Conservation (phyloP, 2,329 filamentous ascomycete species). For the Chaetomium sp. region DNA sequence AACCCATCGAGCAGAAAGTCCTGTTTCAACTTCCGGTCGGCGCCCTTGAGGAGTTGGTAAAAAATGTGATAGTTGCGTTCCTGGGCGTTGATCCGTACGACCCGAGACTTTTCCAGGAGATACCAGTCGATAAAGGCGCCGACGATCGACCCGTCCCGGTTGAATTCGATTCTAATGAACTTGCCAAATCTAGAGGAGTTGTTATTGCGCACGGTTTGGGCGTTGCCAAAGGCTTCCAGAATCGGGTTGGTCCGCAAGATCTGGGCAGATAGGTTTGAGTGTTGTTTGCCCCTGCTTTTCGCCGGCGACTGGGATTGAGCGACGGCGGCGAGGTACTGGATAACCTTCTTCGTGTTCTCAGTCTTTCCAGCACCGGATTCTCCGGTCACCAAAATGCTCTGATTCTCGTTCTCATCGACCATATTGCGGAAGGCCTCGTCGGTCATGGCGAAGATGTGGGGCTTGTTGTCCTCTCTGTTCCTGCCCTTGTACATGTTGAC, state of each 20-base stretch:
- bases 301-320: constrained; percentile 77
- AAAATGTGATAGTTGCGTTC: constrained; percentile 98
- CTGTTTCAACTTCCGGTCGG: constrained; percentile 70
- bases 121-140: constrained; percentile 99
- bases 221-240: constrained; percentile 95
- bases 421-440: constrained; percentile 95
- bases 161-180: constrained; percentile 97
- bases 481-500: constrained; percentile 97
- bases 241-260: constrained; percentile 96
- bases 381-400: constrained; percentile 96
- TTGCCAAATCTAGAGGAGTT: constrained; percentile 99
- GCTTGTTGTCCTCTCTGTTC: constrained; percentile 88
- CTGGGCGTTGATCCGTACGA: constrained; percentile 81
- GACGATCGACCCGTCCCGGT: constrained; percentile 81
- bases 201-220: constrained; percentile 96
- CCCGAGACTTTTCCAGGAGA: constrained; percentile 94
- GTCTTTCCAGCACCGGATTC: constrained; percentile 98
- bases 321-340: constrained; percentile 95
- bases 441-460: constrained; percentile 96
- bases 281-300: constrained; percentile 58
- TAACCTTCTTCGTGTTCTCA: constrained; percentile 99
- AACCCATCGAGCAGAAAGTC: constrained; percentile 75
- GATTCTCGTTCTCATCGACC: constrained; percentile 91
- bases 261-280: constrained; percentile 91
- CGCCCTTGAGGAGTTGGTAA: constrained; percentile 90